Base-by-base conservation (phyloP, 371 early-diverging fungal genomes). In the Mycotypha africana region DNA sequence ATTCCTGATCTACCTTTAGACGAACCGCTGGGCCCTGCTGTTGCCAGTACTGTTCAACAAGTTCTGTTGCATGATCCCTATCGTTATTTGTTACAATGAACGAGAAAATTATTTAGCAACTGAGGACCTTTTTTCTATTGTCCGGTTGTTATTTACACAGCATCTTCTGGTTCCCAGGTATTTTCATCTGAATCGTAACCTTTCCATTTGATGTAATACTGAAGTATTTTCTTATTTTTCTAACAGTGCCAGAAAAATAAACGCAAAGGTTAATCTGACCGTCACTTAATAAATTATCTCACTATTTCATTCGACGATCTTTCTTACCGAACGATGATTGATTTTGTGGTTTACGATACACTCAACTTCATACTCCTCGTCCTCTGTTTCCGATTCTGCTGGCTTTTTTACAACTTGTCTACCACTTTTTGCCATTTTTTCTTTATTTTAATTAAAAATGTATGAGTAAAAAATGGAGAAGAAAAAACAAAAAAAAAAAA, bases 361-460 rank as follows among this genome's bases (percentile, higher is more conserved):
- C 16, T 53, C 47, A n/a, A 53, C 47, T 34, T 53, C 47, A 31
- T 53, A 53, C 24, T 53, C 53, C 17, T 45, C 42, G 11, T 26
- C 32, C 5, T 5, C 5, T 28, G 28, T 8, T 8, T 5, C 5
- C 11, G 28, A 28, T 28, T 28, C 28, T 5, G 11, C 11, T 28
- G 5, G 34, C 34, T 33, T n/a, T 33, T 14, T 9, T 11, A 9
- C 30, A 28, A 28, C 30, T 12, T 28, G 6, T 12, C 12, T 28
- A 8, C 8, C 12, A 28, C 12, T 28, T 28, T 12, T 28, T 6
- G 8, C 30, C 30, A 12, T 11, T 5, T n/a, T 33, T 6, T 4
- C 34, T 4, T 4, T 33, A 5, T 14, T 33, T 33, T 33, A 14
- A 33, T 9, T 33, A 33, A 14, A 33, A 33, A n/a, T 11, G 34